Percentiles rank a stretch among this genome's conserved stretches.
phyloP scores from a whole-genome alignment of 2,329 filamentous ascomycete genomes.

The Colletotrichum gloeosporioides region DNA sequence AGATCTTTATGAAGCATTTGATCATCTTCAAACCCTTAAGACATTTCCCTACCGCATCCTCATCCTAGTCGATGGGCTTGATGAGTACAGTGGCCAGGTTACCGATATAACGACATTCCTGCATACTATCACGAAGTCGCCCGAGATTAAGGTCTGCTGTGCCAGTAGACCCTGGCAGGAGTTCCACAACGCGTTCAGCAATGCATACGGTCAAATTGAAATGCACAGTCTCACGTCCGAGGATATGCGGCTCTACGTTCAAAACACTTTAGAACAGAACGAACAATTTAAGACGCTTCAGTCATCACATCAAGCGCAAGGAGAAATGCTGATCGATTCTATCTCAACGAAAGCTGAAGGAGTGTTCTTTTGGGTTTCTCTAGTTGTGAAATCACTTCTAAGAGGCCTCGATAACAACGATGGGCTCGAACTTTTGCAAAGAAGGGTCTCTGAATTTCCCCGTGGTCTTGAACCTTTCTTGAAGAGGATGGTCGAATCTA shows the following conservation, averaged over 20 bases:
- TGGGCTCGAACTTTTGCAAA: accelerated
- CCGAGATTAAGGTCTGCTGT: conserved; percentile 35
- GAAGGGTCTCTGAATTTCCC: not conserved
- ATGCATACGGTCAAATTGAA: conserved; percentile 13
- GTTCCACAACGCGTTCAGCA: conserved; percentile 28
- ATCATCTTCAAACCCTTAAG: conserved; percentile 6
- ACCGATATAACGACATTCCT: conserved; percentile 31
- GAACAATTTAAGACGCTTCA: not conserved
- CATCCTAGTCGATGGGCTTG: conserved; percentile 36
- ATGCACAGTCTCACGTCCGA: conserved; percentile 30
- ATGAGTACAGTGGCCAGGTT: conserved; percentile 38
- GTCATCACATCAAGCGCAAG: accelerated
- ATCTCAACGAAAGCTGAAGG: not conserved
- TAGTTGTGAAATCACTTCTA: not conserved
- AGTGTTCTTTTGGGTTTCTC: not conserved
- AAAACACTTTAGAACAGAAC: not conserved
- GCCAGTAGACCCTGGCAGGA: conserved; percentile 36
- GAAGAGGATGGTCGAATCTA: not conserved
- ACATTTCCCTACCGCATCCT: not conserved
- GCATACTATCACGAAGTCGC: conserved; percentile 1
- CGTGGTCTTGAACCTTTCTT: not conserved
- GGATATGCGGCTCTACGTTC: conserved; percentile 31
- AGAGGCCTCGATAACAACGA: not conserved
- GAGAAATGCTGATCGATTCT: accelerated
- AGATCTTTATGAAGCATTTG: conserved; percentile 29